Evolutionary conservation across 2,329 filamentous ascomycete genomes (phyloP), one percentile per base, ranked within the genome.

Genomic region (Pestalotiopsis sp.): DNA sequence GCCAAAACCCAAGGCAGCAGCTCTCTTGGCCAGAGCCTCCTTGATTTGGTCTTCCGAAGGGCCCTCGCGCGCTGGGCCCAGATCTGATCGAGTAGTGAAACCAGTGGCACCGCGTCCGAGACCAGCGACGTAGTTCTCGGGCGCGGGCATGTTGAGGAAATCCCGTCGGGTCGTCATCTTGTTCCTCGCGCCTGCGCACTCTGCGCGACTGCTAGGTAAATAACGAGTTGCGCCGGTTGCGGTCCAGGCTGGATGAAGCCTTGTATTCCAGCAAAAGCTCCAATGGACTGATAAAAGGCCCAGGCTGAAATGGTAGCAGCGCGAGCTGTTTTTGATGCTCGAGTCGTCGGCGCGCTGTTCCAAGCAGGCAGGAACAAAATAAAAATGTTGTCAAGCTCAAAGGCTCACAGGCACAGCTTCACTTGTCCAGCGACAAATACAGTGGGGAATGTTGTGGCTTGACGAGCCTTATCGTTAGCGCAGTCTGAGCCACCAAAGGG

Each of bases 31-130:
- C 74, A 99, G 92, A 71, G 94, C 95, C 80, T 97, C 96, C 81
- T 98, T 98, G 83, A 99, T 98, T 83, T 98, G 95, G 79, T 99
- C 96, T 76, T 98, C 95, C 70, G 93, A 97, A 63, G 96, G 96
- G 17, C 96, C 96, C 84, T 98, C 95, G 76, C 95, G 90, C 69
- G 95, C 95, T 65, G 97, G 96, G 69, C 97, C 96, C 69, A 99
- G 86, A 87, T 99, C 96, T 68, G 95, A 98, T 76, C 97, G 91
- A 56, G 96, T 99, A 17, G 96, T 98, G 84, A 99, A 99, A 70
- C 97, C 96, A 7, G 96, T 99, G 25, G 97, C 97, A 83, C 96
- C 96, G 87, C 97, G 93, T 82, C 96, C 96, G 72, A 99, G 91
- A 88, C 96, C 96, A 72, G 96, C 96, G 72, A 99, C 95, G 78